Evolutionary conservation across 345 rosid genomes (phyloP).

Genomic region (Aegle marmelos): DNA sequence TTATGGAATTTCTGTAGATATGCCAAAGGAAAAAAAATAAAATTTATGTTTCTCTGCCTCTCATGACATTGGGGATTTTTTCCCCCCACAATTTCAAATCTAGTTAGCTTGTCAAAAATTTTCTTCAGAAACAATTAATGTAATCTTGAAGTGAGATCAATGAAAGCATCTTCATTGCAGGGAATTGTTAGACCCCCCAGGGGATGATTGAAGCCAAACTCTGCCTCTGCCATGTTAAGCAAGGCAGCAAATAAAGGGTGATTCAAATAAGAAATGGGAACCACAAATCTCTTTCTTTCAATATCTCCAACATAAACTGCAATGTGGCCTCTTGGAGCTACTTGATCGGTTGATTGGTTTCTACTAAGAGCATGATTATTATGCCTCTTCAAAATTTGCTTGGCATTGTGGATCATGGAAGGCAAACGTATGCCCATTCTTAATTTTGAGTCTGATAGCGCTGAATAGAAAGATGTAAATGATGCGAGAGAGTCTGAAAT

Average conservation of each 20-base stretch:
- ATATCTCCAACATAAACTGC: constrained; percentile 45
- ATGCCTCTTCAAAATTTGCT: constrained; percentile 24
- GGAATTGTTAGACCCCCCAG: constrained; percentile 27
- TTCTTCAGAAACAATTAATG: too few relatives aligned
- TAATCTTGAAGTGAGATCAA: constrained; percentile 13
- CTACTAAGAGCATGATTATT: background rate
- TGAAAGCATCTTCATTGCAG: constrained; percentile 26
- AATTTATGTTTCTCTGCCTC: too few relatives aligned
- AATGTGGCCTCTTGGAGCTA: too few relatives aligned
- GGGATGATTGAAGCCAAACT: constrained; percentile 29
- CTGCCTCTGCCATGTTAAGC: constrained; percentile 18
- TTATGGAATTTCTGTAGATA: too few relatives aligned
- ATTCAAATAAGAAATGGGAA: constrained; percentile 38
- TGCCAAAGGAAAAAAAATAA: too few relatives aligned
- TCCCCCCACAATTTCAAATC: too few relatives aligned
- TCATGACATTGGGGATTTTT: too few relatives aligned
- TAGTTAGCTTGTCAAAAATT: too few relatives aligned
- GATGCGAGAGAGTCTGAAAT: too few relatives aligned
- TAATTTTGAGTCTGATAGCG: background rate
- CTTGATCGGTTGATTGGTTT: background rate
- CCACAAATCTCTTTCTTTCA: constrained; percentile 35
- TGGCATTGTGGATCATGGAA: constrained; percentile 21
- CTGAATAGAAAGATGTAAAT: background rate
- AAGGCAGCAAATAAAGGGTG: constrained; percentile 41
- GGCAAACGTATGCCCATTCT: constrained; percentile 34